phyloP scores from a whole-genome alignment of 768 basidiomycete species.

The Lenzites betulinus region DNA sequence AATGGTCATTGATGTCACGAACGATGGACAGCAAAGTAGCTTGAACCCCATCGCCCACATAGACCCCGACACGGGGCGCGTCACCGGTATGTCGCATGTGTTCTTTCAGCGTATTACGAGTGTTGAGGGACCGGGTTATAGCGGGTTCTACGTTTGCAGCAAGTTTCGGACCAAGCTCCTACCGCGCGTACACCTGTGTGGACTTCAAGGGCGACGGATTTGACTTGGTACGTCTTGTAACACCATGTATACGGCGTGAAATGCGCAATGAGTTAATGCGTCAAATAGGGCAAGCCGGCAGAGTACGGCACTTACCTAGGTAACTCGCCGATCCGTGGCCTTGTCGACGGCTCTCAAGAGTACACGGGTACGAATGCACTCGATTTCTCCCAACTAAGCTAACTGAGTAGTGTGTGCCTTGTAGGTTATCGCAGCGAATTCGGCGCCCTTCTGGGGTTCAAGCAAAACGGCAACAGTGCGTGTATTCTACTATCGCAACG shows the following conservation, averaged over 20 bases:
- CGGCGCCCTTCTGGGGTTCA: conserved; percentile 56
- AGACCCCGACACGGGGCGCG: conserved; percentile 49
- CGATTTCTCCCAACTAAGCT: too few species aligned
- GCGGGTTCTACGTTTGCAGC: conserved; percentile 49
- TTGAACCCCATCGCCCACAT: conserved; percentile 50
- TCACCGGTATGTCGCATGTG: conserved; percentile 40
- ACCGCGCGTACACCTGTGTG: conserved; percentile 59
- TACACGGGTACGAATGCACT: conserved; percentile 43
- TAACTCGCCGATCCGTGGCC: conserved; percentile 50
- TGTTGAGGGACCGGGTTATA: conserved; percentile 8
- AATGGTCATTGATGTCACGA: conserved; percentile 61
- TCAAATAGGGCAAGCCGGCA: conserved; percentile 36
- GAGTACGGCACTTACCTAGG: conserved; percentile 60
- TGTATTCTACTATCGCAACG: background rate
- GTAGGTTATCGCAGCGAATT: conserved; percentile 51
- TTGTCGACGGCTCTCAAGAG: conserved; percentile 47
- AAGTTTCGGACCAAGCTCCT: conserved; percentile 61
- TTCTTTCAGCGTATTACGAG: background rate
- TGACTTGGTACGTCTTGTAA: conserved; percentile 16
- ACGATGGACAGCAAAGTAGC: conserved; percentile 58
- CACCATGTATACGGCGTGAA: too few species aligned
- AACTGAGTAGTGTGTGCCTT: background rate
- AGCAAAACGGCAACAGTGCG: conserved; percentile 38
- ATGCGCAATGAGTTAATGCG: background rate
- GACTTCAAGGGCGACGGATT: conserved; percentile 57